Conservation (phyloP, 2,329 filamentous ascomycete species). For the Macroventuria anomochaeta region DNA sequence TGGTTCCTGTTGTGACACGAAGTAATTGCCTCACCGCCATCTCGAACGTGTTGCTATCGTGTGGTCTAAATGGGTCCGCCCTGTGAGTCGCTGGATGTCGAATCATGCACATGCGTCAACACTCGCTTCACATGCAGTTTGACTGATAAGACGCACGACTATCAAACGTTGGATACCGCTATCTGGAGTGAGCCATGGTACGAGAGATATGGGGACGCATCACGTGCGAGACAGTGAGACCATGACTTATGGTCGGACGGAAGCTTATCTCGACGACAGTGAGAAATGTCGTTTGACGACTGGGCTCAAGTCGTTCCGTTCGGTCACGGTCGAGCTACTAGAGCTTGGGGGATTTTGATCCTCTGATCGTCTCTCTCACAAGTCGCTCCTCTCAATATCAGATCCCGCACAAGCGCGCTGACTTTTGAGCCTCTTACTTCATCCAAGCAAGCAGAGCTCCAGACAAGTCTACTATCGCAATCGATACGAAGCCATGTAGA, state of each 20-base stretch:
- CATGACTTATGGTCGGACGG: background rate
- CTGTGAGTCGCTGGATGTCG: background rate
- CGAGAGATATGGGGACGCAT: background rate
- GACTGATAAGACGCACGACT: background rate
- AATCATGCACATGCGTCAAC: conserved; percentile 5
- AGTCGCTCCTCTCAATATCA: background rate
- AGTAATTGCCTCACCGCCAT: conserved; percentile 10
- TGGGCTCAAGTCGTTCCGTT: no score
- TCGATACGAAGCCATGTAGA: background rate
- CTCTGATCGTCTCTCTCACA: no score
- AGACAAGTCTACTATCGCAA: background rate
- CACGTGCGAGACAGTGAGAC: conserved; percentile 2
- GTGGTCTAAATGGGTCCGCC: conserved; percentile 14
- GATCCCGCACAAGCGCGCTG: no score
- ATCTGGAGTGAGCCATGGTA: background rate
- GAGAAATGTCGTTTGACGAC: no score
- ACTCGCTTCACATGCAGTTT: conserved; percentile 13
- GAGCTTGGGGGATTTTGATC: no score
- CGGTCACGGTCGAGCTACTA: no score
- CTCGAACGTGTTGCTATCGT: conserved; percentile 1
- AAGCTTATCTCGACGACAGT: conserved; percentile 2
- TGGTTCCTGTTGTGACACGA: conserved; percentile 8
- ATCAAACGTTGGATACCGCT: background rate
- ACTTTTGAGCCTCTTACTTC: no score
- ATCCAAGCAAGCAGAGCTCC: background rate